Base-by-base conservation (phyloP, 768 basidiomycete species). In the Agaricus blazei region DNA sequence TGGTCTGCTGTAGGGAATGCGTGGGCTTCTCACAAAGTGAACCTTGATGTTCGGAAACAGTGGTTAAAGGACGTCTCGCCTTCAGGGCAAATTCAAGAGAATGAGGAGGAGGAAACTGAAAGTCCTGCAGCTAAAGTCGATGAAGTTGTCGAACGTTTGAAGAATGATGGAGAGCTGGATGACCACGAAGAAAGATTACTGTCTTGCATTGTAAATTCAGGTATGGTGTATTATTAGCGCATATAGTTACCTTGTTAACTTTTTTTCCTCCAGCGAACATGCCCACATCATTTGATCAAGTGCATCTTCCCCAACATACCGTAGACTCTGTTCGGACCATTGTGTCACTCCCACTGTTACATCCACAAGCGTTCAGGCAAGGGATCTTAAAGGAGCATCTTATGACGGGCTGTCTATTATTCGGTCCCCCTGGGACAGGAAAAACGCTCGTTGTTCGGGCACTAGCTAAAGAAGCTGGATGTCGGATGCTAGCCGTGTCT, bases 291-390 rank as follows among this genome's bases (percentile, higher is more conserved):
- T 97, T 96, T 68, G 77, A 75, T 50, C 88, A 94, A 60, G 93
- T 97, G 26, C 92, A 95, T 67, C 78, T 98, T 42, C 93, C 94
- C 9, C 68, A 82, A 15, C 86, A 88, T 65, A 96, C 93, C 0
- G 89, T 96, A 47, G 94, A 98, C 68, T 88, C 92, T 24, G 85
- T 98, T 42, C 83, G 95, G 61, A 94, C 92, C 0, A 83, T 96
- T 52, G 92, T 97, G 9, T 93, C 93, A 1, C 70, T 98, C 24
- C 94, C 95, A 0, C 71, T 98, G 42, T 75, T 98, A 26, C 83
- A 93, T 64, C 94, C 94, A 7, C 74, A 81, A 34, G 93, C 94
- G 0, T 98, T 98, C 72, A 81, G 85, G 62, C 82, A 83, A 64
- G 94, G 94, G 37, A 88, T 98, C 52, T 73, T 98, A 43, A 95